Conservation (phyloP, 73 alveolate genomes). For the Symbiodinium pilosum region DNA sequence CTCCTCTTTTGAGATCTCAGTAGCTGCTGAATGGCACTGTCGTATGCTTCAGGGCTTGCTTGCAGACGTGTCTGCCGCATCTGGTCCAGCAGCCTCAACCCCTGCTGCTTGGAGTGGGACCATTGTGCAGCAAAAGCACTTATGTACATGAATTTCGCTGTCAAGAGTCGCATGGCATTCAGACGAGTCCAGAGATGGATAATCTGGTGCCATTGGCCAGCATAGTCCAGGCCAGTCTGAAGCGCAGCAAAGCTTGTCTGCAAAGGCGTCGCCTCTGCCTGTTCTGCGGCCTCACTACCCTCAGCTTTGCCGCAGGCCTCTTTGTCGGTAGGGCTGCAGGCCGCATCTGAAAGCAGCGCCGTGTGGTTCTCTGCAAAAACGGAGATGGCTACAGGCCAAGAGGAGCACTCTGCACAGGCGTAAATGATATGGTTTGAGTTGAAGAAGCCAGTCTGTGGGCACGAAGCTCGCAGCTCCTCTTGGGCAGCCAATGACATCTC, state of each 20-base stretch:
- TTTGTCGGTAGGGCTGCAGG: background rate
- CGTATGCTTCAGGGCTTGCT: background rate
- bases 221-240: background rate
- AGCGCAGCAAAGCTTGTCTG: background rate
- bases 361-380: background rate
- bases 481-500: background rate
- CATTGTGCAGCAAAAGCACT: too few species aligned
- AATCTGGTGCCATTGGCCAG: background rate
- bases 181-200: background rate
- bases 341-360: background rate
- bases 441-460: background rate
- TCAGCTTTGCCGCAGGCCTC: background rate
- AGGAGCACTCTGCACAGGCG: background rate
- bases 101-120: conserved; percentile 10
- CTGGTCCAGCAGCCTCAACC: background rate
- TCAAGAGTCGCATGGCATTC: background rate
- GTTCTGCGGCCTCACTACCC: background rate
- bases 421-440: background rate
- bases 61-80: background rate
- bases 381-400: conserved; percentile 13
- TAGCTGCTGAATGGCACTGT: background rate
- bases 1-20: background rate
- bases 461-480: background rate
- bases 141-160: background rate
- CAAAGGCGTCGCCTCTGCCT: background rate